A percentile compares a stretch with the other conserved stretches of the same genome.
phyloP scores from a whole-genome alignment of 148 eudicot species.

The Cornus suecica region DNA sequence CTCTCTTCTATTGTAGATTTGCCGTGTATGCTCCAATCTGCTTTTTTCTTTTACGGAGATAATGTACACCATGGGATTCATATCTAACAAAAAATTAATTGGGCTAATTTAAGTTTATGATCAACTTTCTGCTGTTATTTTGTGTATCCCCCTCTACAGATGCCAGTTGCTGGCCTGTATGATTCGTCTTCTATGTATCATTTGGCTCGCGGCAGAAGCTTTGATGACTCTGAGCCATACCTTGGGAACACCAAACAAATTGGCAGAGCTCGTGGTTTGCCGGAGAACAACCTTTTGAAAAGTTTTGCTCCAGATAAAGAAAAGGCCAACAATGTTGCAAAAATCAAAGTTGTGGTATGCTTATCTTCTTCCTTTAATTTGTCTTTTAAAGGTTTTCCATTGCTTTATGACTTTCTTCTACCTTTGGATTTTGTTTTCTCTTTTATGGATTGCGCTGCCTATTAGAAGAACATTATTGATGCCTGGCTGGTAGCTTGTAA shows the following conservation, averaged over 20 bases:
- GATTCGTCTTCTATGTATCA: conserved; percentile 52
- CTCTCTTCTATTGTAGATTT: too few relatives aligned
- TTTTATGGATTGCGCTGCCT: neutral
- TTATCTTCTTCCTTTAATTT: conserved; percentile 7
- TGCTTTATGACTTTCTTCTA: neutral
- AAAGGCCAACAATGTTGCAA: conserved; percentile 76
- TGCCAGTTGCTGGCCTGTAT: conserved; percentile 47
- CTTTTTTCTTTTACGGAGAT: neutral
- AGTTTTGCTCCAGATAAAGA: conserved; percentile 73
- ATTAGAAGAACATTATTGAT: conserved; percentile 2
- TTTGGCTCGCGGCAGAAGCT: conserved; percentile 58
- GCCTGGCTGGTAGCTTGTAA: conserved; percentile 12
- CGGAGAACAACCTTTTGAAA: conserved; percentile 60
- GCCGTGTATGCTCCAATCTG: neutral
- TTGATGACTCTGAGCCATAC: conserved; percentile 65
- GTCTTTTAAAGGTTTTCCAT: neutral
- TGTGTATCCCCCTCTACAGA: conserved; percentile 26
- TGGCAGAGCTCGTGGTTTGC: conserved; percentile 55
- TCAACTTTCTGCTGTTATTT: neutral
- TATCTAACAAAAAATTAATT: too few relatives aligned
- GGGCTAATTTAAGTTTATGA: neutral
- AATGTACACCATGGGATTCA: neutral
- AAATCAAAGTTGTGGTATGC: conserved; percentile 99
- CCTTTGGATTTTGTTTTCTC: neutral
- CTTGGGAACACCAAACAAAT: conserved; percentile 56